Conservation (phyloP, 2,329 filamentous ascomycete species). For the Bisporella sp. region DNA sequence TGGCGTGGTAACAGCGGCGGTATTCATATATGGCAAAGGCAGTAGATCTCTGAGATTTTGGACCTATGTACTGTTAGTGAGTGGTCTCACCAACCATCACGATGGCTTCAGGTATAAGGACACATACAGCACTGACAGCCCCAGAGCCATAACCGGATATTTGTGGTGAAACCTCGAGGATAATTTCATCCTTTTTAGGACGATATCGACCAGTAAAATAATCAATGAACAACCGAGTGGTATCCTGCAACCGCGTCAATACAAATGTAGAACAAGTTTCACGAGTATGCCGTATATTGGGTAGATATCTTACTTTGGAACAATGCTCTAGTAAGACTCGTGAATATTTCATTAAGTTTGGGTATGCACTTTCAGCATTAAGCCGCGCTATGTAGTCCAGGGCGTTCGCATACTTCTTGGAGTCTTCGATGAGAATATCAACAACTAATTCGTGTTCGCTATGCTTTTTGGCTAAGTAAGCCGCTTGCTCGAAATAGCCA, state of each 20-base stretch:
- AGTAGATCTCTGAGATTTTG: conserved; percentile 72
- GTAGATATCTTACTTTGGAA: conserved; percentile 33
- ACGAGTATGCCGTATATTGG: too few relatives aligned
- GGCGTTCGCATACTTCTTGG: conserved; percentile 82
- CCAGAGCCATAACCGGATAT: conserved; percentile 29
- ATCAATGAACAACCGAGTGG: conserved; percentile 83
- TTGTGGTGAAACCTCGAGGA: conserved; percentile 8
- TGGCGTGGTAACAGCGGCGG: conserved; percentile 48
- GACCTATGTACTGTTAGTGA: not conserved
- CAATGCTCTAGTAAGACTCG: conserved; percentile 85
- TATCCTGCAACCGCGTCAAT: conserved; percentile 42
- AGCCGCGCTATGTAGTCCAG: conserved; percentile 87
- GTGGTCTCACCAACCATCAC: too few relatives aligned
- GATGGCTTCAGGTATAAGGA: conserved; percentile 29
- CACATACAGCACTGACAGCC: conserved; percentile 65
- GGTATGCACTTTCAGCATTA: conserved; percentile 72
- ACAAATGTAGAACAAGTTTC: too few relatives aligned
- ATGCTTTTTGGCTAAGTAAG: conserved; percentile 90
- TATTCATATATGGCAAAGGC: conserved; percentile 78
- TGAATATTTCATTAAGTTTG: conserved; percentile 91
- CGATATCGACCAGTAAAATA: conserved; percentile 87
- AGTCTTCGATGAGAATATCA: conserved; percentile 92
- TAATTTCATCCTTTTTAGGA: conserved; percentile 55
- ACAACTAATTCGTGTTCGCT: conserved; percentile 90
- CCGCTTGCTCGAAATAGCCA: conserved; percentile 93